A percentile compares a stretch with the other conserved stretches of the same genome.
Evolutionary conservation across 495 filamentous ascomycete species (phyloP).

Genomic region (Lasiosphaeria hispida): DNA sequence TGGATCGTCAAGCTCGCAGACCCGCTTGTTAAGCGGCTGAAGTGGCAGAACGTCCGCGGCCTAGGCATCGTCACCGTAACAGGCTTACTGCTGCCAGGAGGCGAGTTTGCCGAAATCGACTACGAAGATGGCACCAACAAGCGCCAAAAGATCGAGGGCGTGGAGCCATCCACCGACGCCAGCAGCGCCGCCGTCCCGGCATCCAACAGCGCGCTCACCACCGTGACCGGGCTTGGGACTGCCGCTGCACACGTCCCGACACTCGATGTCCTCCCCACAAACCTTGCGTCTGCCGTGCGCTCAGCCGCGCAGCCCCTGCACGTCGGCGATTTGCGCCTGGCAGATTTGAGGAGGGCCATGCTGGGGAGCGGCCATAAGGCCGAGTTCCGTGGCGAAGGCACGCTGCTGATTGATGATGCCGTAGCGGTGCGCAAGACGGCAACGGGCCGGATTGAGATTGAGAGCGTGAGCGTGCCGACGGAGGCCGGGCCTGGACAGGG

Average conservation of each 20-base stretch:
- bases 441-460: conserved; percentile 84
- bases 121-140: conserved; percentile 27
- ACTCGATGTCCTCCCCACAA: conserved; percentile 76
- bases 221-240: background rate
- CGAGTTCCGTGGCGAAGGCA: conserved; percentile 92
- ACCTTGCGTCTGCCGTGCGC: conserved; percentile 69
- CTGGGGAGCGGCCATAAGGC: conserved; percentile 77
- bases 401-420: conserved; percentile 78
- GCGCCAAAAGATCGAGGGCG: conserved; percentile 27
- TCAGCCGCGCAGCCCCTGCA: conserved; percentile 85
- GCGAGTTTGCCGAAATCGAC: conserved; percentile 41
- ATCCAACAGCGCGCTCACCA: conserved; percentile 5
- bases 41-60: conserved; percentile 91
- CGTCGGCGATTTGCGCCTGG: conserved; percentile 87
- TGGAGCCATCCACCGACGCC: background rate
- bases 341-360: conserved; percentile 83
- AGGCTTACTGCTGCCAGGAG: conserved; percentile 54
- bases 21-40: conserved; percentile 73
- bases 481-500: conserved; percentile 26
- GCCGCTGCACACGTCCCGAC: conserved; percentile 47
- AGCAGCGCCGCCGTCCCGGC: conserved; percentile 4
- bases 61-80: conserved; percentile 86
- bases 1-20: conserved; percentile 92
- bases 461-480: conserved; percentile 61
- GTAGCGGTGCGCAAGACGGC: conserved; percentile 87